Evolutionary conservation across 768 basidiomycete species (phyloP), one percentile per base, ranked within the genome.

Genomic region (Cystobasidium onofrii): DNA sequence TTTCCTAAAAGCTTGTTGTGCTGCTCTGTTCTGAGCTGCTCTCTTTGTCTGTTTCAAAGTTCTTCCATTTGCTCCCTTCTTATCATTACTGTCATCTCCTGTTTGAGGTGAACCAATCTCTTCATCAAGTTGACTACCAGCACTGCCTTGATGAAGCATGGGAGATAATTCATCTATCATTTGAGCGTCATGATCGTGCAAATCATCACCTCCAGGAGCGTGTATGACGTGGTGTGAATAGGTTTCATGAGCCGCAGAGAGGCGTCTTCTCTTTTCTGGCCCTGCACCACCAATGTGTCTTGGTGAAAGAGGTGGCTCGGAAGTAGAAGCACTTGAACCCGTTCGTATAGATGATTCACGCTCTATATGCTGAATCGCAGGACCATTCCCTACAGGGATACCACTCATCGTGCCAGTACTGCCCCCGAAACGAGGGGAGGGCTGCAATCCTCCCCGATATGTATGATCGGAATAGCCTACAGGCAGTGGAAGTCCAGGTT

Each of bases 1-100:
- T 31, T 64, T 66, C 36, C 73, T 3, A 39, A 74, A 74, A 27
- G 73, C 73, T 54, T 74, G 63, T 54, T 74, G 73, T 17, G 73
- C 73, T 31, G 73, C 73, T 50, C 73, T 41, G 34, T 74, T 74
- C 52, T 74, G 73, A 39, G 63, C 73, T 31, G 73, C 73, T 43
- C 73, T 41, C 65, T 74, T 74, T 17, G 64, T 73, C 50, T 55
- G 62, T 27, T 74, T 71, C 20, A 71, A 36, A 31, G 55, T 36
- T 17, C 69, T 31, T 36, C 69, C 69, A 36, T 55, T 67, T 15
- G 36, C 65, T 67, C 65, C 65, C n/a, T 50, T 67, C 44, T 67
- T 7, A 27, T 64, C 65, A 44, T 31, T 27, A 7, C 54, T n/a
- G 9, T 9, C n/a, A 20, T 60, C 57, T 27, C 57, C 57, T 60